Percentiles rank a stretch among this genome's conserved stretches.
Evolutionary conservation across 2,329 filamentous ascomycete genomes (phyloP).

Genomic region (Arthroderma sp.): DNA sequence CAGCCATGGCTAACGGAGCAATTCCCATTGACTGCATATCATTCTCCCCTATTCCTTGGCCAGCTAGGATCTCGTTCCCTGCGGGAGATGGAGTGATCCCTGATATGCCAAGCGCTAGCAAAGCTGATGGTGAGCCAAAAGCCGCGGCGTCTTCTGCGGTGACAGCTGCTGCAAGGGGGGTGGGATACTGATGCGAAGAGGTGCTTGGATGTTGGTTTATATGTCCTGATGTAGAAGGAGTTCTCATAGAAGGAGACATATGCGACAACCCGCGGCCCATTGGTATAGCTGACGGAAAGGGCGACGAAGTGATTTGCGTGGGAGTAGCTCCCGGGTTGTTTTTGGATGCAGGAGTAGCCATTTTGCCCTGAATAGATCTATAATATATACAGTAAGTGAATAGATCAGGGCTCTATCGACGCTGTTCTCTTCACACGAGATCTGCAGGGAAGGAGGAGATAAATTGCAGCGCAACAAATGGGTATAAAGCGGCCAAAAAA

Average conservation of each 20-base stretch:
- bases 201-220: slow-evolving; percentile 22
- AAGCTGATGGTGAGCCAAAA: slow-evolving; percentile 33
- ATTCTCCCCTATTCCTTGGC: slow-evolving; percentile 22
- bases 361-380: slow-evolving; percentile 10
- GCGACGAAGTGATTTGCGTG: slow-evolving; percentile 31
- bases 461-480: too few species aligned
- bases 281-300: slow-evolving; percentile 28
- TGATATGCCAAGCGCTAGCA: slow-evolving; percentile 30
- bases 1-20: slow-evolving; percentile 23
- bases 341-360: slow-evolving; percentile 35
- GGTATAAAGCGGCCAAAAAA: too few species aligned
- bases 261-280: slow-evolving; percentile 29
- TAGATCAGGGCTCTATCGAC: neutral
- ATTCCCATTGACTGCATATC: slow-evolving; percentile 29
- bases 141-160: slow-evolving; percentile 28
- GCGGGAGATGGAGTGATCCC: slow-evolving; percentile 29
- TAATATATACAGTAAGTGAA: neutral
- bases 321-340: slow-evolving; percentile 30
- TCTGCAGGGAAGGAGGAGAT: too few species aligned
- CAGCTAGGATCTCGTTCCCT: slow-evolving; percentile 22
- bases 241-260: slow-evolving; percentile 33
- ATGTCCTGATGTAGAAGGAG: slow-evolving; percentile 28
- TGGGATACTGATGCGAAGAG: slow-evolving; percentile 31
- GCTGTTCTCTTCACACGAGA: neutral
- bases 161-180: slow-evolving; percentile 24